Percentiles rank a stretch among this genome's conserved stretches.
These are phyloP conservation scores for Marchantia paleacea DNA, from an alignment of 225 moss, liverwort and hornwort genomes.

Conservation along the genomic window DNA sequence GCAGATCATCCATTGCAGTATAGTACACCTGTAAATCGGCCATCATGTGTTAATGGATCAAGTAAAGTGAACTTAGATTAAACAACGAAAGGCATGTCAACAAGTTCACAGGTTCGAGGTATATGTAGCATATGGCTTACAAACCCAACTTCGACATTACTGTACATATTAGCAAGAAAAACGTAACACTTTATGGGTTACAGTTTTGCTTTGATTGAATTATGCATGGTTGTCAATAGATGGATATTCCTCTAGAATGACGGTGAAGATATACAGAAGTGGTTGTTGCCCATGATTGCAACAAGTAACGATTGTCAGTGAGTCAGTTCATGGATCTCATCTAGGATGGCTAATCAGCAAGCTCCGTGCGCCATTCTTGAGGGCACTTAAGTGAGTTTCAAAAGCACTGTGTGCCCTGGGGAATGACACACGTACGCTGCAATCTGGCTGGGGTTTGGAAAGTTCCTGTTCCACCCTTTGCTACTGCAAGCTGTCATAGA, in stretches of 20 bases:
- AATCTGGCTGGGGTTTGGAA: neutral
- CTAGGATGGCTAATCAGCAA: neutral
- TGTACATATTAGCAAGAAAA: neutral
- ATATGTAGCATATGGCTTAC: neutral
- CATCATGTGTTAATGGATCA: neutral
- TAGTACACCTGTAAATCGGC: conserved; percentile 53
- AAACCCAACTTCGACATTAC: neutral
- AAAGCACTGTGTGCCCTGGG: neutral
- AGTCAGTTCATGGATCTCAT: neutral
- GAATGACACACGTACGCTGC: neutral
- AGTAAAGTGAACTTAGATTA: neutral
- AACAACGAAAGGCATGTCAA: neutral
- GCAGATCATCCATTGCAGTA: conserved; percentile 62
- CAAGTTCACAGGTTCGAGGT: too few species aligned
- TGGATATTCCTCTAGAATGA: neutral
- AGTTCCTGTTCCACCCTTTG: neutral
- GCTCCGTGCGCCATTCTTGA: neutral
- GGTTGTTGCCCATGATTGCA: neutral
- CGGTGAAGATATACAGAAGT: neutral
- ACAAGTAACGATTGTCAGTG: neutral
- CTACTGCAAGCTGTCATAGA: conserved; percentile 4
- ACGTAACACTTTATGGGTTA: neutral
- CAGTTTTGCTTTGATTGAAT: neutral
- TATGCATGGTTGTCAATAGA: too few species aligned
- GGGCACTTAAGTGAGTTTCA: neutral